phyloP scores from a whole-genome alignment of 306 rosid species.

The Sesbania bispinosa region DNA sequence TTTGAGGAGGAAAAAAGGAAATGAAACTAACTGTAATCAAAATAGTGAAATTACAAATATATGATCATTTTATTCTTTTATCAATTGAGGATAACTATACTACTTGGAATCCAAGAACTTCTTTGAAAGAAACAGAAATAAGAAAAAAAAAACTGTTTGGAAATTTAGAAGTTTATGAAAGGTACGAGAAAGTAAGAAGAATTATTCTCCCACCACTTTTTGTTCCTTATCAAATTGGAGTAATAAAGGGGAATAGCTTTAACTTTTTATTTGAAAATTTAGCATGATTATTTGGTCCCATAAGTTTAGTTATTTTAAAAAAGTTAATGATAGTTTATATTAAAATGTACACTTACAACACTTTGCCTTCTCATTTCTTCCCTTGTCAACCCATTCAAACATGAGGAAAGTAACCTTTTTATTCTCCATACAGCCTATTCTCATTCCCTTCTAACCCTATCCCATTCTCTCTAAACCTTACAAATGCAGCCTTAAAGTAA shows the following conservation, averaged over 20 bases:
- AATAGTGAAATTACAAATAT: not conserved
- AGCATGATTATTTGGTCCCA: not conserved
- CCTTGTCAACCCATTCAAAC: not conserved
- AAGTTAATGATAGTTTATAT: not conserved
- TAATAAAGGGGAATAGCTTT: not conserved
- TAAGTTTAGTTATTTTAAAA: not conserved
- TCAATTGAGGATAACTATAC: not conserved
- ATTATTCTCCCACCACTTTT: not conserved
- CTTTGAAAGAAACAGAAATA: not conserved
- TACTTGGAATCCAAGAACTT: not conserved
- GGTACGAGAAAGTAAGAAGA: not conserved
- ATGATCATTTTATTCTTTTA: not conserved
- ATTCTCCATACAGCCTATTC: not conserved
- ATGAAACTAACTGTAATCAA: not conserved
- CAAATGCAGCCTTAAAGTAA: not conserved
- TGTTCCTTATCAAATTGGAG: not conserved
- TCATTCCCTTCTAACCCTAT: not conserved
- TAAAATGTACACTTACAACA: conserved; percentile 2
- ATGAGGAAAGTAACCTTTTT: not conserved
- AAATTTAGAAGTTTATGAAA: not conserved
- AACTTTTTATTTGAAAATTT: not conserved
- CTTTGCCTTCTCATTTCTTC: conserved; percentile 3
- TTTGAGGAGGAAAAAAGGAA: not conserved
- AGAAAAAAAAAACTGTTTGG: not conserved
- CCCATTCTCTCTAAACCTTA: conserved; percentile 12